Evolutionary conservation across 495 filamentous ascomycete species (phyloP).

Genomic region (Cercophora scortea): DNA sequence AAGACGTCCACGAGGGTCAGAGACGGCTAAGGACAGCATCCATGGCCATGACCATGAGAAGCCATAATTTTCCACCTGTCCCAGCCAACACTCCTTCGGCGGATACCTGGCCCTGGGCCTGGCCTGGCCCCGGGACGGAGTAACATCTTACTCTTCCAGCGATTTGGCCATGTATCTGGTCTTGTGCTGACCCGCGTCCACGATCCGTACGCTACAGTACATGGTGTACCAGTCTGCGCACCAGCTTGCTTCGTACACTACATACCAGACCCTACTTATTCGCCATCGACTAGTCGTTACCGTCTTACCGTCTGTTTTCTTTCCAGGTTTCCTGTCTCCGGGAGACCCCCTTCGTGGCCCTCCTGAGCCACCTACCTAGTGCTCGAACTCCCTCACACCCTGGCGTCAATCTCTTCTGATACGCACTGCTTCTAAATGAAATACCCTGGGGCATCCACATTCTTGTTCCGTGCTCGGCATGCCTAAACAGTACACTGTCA

Average conservation of each 20-base stretch:
- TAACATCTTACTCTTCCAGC: conserved; percentile 2
- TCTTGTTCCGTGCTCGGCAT: conserved; percentile 25
- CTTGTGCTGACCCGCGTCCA: not conserved
- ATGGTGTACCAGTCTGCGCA: not conserved
- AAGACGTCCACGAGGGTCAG: not conserved
- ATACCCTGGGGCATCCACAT: conserved; percentile 23
- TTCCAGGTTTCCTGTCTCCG: conserved; percentile 8
- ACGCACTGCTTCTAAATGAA: conserved; percentile 27
- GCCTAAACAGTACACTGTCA: conserved; percentile 20
- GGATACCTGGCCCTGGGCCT: not conserved
- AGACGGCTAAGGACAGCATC: not conserved
- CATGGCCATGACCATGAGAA: conserved; percentile 8
- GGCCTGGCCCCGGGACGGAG: too few species aligned
- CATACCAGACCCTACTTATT: not conserved
- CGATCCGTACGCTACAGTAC: not conserved
- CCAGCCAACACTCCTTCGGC: conserved; percentile 2
- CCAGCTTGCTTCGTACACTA: not conserved
- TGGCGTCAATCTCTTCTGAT: conserved; percentile 33
- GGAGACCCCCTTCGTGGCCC: conserved; percentile 4
- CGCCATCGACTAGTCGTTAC: not conserved
- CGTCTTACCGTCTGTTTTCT: conserved; percentile 4
- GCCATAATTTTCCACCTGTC: conserved; percentile 6
- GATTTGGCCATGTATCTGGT: conserved; percentile 4
- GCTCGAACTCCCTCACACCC: conserved; percentile 19
- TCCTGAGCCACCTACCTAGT: conserved; percentile 1